Conservation (phyloP, 1,139 yeast species). For the Arxiozyma telluris region DNA sequence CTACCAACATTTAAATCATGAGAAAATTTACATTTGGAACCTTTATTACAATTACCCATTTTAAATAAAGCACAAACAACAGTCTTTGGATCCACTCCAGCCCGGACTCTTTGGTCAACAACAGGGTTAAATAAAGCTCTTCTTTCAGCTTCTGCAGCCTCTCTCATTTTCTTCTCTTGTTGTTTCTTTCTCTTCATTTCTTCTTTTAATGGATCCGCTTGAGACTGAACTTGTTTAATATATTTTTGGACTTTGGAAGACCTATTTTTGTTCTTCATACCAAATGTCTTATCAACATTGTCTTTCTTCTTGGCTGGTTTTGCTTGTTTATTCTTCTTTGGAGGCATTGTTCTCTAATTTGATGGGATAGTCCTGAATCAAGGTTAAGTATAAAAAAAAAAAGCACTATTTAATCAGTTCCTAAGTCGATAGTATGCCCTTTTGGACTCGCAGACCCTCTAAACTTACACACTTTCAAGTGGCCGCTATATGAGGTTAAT, state of each 20-base stretch:
- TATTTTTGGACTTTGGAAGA: conserved; percentile 85
- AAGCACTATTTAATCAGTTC: too few relatives aligned
- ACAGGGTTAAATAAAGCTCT: conserved; percentile 61
- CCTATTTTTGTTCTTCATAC: conserved; percentile 87
- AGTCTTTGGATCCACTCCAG: conserved; percentile 96
- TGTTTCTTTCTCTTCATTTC: conserved; percentile 70
- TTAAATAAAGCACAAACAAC: conserved; percentile 86
- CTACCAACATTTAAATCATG: conserved; percentile 85
- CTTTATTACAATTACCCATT: conserved; percentile 84
- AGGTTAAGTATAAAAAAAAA: background rate
- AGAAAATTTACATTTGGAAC: conserved; percentile 85
- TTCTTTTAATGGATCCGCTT: conserved; percentile 60
- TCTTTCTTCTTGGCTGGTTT: conserved; percentile 60
- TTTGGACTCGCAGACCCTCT: too few relatives aligned
- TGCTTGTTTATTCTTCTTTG: conserved; percentile 66
- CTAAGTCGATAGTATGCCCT: too few relatives aligned
- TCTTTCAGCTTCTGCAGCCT: conserved; percentile 80
- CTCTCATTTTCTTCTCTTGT: conserved; percentile 88
- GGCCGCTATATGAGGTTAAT: too few relatives aligned
- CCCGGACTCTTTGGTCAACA: conserved; percentile 81
- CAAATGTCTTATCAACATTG: conserved; percentile 87
- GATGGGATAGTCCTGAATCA: background rate
- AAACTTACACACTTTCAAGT: too few relatives aligned
- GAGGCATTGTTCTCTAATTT: conserved; percentile 39
- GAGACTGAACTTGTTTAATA: conserved; percentile 69